These are phyloP conservation scores for Funneliformis mosseae DNA, from an alignment of 192 early-diverging fungal genomes.

Conservation along the genomic window DNA sequence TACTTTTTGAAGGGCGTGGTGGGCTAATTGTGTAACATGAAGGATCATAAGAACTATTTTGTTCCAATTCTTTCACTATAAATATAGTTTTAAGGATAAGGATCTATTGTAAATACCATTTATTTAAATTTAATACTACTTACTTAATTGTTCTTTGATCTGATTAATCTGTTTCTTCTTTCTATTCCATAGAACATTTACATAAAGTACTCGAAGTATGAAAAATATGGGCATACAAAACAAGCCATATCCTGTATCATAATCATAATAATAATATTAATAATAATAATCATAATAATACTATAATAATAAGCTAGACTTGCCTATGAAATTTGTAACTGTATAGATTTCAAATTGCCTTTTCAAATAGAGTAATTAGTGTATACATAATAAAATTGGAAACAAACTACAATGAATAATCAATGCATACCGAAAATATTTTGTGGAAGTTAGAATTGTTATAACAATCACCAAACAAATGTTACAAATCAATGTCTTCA, in stretches of 20 bases:
- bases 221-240: neutral
- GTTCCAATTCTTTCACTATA: neutral
- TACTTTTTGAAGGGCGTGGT: neutral
- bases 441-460: neutral
- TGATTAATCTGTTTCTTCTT: neutral
- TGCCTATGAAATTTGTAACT: neutral
- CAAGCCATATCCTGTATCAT: neutral
- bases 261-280: too few species aligned
- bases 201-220: neutral
- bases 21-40: neutral
- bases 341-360: neutral
- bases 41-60: neutral
- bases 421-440: neutral
- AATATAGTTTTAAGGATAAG: neutral
- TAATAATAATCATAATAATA: too few species aligned
- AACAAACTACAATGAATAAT: neutral
- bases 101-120: too few species aligned
- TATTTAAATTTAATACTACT: neutral
- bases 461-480: neutral
- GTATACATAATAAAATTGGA: neutral
- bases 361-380: neutral
- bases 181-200: neutral
- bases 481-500: neutral
- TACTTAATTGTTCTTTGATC: neutral
- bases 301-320: neutral